Conservation (phyloP, 495 filamentous ascomycete genomes). For the Podospora comata region DNA sequence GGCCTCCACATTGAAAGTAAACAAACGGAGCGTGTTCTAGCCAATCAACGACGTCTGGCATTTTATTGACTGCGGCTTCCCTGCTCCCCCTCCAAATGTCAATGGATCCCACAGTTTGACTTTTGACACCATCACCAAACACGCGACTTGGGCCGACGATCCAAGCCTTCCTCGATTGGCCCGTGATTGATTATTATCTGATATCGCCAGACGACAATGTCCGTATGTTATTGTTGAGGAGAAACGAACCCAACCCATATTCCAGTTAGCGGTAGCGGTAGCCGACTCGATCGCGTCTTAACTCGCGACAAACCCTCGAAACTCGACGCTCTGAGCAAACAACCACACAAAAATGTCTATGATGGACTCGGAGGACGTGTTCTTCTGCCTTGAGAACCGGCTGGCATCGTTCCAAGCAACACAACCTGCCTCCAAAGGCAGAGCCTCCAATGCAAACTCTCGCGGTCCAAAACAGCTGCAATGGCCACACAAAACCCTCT, state of each 20-base stretch:
- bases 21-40: constrained; percentile 27
- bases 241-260: background rate
- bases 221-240: background rate
- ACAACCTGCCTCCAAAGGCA: constrained; percentile 26
- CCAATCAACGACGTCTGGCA: constrained; percentile 22
- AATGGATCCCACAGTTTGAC: background rate
- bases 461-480: constrained; percentile 53
- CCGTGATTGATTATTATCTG: background rate
- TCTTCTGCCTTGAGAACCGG: constrained; percentile 64
- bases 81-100: constrained; percentile 12
- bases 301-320: constrained; percentile 6
- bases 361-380: constrained; percentile 33
- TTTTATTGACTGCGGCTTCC: constrained; percentile 15
- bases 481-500: constrained; percentile 73
- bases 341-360: constrained; percentile 21
- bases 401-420: constrained; percentile 67
- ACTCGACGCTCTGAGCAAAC: background rate
- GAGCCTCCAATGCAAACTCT: constrained; percentile 50
- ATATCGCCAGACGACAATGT: background rate
- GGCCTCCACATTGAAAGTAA: constrained; percentile 24
- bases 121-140: constrained; percentile 8
- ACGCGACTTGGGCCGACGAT: background rate
- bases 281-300: constrained; percentile 1
- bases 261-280: background rate
- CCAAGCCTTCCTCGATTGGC: background rate